Evolutionary conservation across 2,329 filamentous ascomycete genomes (phyloP).

Genomic region (Dothistroma septosporum): DNA sequence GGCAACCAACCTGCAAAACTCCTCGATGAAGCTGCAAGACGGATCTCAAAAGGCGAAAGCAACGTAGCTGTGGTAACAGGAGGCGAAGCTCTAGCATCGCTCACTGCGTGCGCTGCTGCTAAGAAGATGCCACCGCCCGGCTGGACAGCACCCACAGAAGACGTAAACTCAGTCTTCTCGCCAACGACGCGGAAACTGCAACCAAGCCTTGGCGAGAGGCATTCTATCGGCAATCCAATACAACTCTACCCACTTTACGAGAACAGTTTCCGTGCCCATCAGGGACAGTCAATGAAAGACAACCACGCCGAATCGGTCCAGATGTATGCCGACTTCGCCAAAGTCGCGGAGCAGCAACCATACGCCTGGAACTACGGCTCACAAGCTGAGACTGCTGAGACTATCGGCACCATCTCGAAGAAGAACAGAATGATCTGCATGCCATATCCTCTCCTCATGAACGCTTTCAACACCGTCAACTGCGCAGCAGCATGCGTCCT

Average conservation of each 20-base stretch:
- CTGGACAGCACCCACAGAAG: conserved; percentile 53
- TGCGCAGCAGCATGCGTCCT: conserved; percentile 58
- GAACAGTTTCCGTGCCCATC: conserved; percentile 57
- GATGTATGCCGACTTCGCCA: conserved; percentile 59
- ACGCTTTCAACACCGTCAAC: conserved; percentile 67
- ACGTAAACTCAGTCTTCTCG: conserved; percentile 48
- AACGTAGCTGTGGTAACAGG: conserved; percentile 59
- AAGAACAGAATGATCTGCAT: conserved; percentile 65
- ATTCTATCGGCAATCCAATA: conserved; percentile 59
- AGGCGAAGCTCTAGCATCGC: conserved; percentile 60
- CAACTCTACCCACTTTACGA: conserved; percentile 59
- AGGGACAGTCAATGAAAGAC: conserved; percentile 50
- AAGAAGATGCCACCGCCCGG: conserved; percentile 54
- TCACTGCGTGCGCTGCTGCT: conserved; percentile 51
- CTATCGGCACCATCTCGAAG: conserved; percentile 52
- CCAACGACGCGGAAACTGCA: conserved; percentile 46
- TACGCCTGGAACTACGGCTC: conserved; percentile 57
- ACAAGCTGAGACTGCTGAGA: conserved; percentile 43
- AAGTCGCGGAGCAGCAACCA: conserved; percentile 51
- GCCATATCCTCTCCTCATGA: conserved; percentile 66
- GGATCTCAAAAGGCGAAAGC: conserved; percentile 51
- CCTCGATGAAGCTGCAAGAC: conserved; percentile 59
- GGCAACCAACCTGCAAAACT: conserved; percentile 60
- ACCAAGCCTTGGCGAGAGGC: conserved; percentile 34
- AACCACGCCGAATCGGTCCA: conserved; percentile 58